Evolutionary conservation across 169 alveolate genomes (phyloP), one percentile per base, ranked within the genome.

Genomic region (Cyclospora cayetanensis): DNA sequence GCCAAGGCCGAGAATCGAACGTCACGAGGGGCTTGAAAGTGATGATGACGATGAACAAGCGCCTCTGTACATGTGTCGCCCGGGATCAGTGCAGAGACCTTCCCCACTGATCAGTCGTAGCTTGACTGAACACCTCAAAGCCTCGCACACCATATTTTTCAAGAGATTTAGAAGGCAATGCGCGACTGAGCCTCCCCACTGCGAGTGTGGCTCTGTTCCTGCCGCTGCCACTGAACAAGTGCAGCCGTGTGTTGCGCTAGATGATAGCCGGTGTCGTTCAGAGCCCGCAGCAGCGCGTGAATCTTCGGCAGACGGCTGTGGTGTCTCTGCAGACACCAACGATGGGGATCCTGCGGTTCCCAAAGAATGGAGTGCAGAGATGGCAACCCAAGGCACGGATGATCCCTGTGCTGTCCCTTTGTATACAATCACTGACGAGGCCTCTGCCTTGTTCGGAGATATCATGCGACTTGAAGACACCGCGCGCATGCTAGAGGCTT

Each of bases 41-140:
- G 89, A 79, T 37, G 89, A 79, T 50, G 89, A 79, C 18, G 89
- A 79, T 52, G 89, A 79, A 20, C 89, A 79, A 72, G 89, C 89
- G 3, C 89, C 89, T 68, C 74, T 79, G 29, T 79, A 79, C 46
- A 79, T 79, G 89, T 79, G 89, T 53, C 89, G 89, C 46, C 89
- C 89, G 22, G 89, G 89, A 22, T 79, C 89, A 20, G 89, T 79
- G 70, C 89, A 79, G 89, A 43, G 89, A 72, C 89, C 89, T 7
- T 79, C 89, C 41, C 89, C 89, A 3, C 89, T 79, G 25, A 79
- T 79, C 74, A 79, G 89, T 52, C 52, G 52, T 52, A 79, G 89
- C 55, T 72, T 79, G 39, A 50, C 89, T 31, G 74, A 79, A 12
- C 89, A 79, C 89, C 89, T 79, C n/a, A 79, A 50, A 60, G 89